Conservation (phyloP, 495 filamentous ascomycete species). For the Hypoxylon lenormandii region DNA sequence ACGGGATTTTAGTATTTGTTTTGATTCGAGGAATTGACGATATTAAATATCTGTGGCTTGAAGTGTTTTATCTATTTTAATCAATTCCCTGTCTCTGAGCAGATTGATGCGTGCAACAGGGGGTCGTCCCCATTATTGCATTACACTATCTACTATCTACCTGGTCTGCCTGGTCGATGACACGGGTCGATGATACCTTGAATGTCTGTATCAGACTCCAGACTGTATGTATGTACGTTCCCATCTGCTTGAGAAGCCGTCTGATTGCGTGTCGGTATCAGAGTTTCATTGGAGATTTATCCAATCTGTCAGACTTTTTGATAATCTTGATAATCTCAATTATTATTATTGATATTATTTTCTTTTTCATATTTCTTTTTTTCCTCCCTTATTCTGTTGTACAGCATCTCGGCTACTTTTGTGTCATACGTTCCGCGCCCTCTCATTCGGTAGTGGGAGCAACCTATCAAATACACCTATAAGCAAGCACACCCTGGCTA, state of each 20-base stretch:
- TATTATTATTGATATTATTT: no score
- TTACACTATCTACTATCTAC: not conserved
- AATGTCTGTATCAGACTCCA: no score
- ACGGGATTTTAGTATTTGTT: not conserved
- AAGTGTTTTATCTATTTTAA: conserved; percentile 43
- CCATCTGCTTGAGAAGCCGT: no score
- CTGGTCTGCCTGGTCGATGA: no score
- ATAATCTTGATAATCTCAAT: no score
- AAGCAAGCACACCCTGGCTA: conserved; percentile 28
- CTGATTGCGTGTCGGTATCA: no score
- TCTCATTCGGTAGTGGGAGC: conserved; percentile 29
- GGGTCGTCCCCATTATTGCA: conserved; percentile 10
- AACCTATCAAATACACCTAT: conserved; percentile 19
- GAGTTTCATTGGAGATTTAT: no score
- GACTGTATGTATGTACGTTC: no score
- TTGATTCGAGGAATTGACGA: conserved; percentile 23
- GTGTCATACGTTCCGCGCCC: conserved; percentile 31
- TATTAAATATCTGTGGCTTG: conserved; percentile 30
- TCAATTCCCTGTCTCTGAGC: conserved; percentile 1
- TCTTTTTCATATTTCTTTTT: conserved; percentile 8
- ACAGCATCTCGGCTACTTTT: conserved; percentile 6
- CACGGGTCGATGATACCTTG: no score
- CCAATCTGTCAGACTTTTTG: not conserved
- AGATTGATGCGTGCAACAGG: conserved; percentile 28
- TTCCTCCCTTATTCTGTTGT: conserved; percentile 8